Evolutionary conservation across 2,329 filamentous ascomycete genomes (phyloP).

Genomic region (Botrytis fragariae): DNA sequence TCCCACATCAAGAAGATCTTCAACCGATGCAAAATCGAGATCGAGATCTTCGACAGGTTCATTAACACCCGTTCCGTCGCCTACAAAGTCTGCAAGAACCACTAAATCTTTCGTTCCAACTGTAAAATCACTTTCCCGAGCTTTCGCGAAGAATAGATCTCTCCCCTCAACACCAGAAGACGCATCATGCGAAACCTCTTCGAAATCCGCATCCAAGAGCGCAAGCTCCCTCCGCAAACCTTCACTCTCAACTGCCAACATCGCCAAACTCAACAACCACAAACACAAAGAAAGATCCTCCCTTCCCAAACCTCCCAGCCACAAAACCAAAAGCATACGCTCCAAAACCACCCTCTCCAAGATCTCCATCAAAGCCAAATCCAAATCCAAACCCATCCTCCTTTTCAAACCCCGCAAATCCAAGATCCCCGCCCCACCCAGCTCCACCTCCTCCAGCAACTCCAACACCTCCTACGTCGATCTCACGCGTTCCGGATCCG

Average conservation of each 20-base stretch:
- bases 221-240: not conserved
- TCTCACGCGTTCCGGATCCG: not conserved
- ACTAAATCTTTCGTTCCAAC: not conserved
- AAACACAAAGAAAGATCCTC: not conserved
- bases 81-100: not conserved
- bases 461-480: conserved; percentile 7
- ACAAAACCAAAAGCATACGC: not conserved
- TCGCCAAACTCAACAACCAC: not conserved
- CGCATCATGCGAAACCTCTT: too few species aligned
- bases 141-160: not conserved
- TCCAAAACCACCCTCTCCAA: not conserved
- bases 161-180: not conserved
- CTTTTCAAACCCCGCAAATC: not conserved
- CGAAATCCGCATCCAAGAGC: not conserved
- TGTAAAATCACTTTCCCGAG: not conserved
- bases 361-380: not conserved
- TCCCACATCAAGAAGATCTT: not conserved
- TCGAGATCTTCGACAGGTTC: not conserved
- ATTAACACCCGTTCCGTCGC: not conserved
- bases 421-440: not conserved
- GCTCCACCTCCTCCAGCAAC: not conserved
- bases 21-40: not conserved
- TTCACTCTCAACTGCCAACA: not conserved
- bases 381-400: not conserved
- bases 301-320: not conserved